Evolutionary conservation across 805 yeast genomes (phyloP), one percentile per base, ranked within the genome.

Genomic region (Yarrowia divulgata): DNA sequence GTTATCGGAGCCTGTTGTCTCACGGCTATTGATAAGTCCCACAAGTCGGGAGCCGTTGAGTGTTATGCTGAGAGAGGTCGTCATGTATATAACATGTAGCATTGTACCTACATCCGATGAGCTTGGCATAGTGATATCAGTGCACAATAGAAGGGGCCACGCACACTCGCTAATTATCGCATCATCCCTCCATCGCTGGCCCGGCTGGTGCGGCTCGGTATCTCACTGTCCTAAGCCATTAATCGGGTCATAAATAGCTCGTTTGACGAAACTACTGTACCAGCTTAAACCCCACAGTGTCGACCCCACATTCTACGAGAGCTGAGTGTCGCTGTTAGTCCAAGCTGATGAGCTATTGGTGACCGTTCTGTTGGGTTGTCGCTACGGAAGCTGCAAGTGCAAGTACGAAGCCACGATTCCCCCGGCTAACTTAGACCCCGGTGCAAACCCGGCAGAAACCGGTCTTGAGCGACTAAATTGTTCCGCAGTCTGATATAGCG

Each of bases 381-480:
- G 29, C 29, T 23, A 23, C 29, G 9, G 39, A 8, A 9, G 39
- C 9, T 35, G 39, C 39, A 8, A 35, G 39, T 29, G 8, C 52
- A 18, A 23, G 29, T 23, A 23, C 29, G 29, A 23, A 23, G 29
- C 29, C 29, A 23, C 29, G 29, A 23, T 48, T 14, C 18, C 34
- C 60, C 45, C 60, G 45, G 32, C 60, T 54, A 54, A 39, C 39
- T 54, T 54, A 54, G 60, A 18, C 60, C 60, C 60, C 60, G 34
- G 18, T 7, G 14, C 16, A 39, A 8, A 19, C 29, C 60, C 58
- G 58, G 60, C 7, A n/a, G 35, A 37, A 39, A 19, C 45, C 45
- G 60, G 19, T 4, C 18, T 14, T 5, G 4, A 18, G 3, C 19
- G 19, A 19, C 42, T 35, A 54, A 52, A 39, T 35, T 39, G 43